Percentiles rank a stretch among this genome's conserved stretches.
phyloP scores from a whole-genome alignment of 108 stramenopile genomes.

The Discostella stelligeroides region DNA sequence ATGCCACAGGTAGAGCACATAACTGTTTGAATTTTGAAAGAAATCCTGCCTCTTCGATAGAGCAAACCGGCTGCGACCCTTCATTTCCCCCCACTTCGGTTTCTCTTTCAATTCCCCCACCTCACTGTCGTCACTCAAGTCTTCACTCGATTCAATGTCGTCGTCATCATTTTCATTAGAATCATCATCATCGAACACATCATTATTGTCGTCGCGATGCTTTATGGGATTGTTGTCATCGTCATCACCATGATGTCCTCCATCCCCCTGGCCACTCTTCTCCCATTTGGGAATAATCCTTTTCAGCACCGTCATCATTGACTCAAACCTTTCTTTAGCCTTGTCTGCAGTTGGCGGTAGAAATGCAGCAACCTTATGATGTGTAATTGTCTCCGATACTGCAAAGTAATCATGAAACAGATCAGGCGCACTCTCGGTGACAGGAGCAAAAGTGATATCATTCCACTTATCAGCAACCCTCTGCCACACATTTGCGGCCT shows the following conservation, averaged over 20 bases:
- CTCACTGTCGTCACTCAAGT: too few relatives aligned
- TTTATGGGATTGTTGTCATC: neutral
- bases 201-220: neutral
- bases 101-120: neutral
- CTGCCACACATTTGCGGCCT: neutral
- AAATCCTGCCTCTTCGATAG: too few relatives aligned
- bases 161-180: slow-evolving; percentile 1
- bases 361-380: slow-evolving; percentile 5
- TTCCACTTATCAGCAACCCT: slow-evolving; percentile 19
- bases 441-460: slow-evolving; percentile 8
- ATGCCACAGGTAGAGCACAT: too few relatives aligned
- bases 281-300: slow-evolving; percentile 9
- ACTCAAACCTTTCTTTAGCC: neutral
- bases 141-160: too few relatives aligned
- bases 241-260: slow-evolving; percentile 1
- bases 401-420: neutral
- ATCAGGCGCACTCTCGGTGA: neutral
- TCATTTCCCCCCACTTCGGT: too few relatives aligned
- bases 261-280: slow-evolving; percentile 16
- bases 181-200: neutral
- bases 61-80: too few relatives aligned
- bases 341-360: slow-evolving; percentile 5
- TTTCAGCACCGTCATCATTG: neutral
- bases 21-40: too few relatives aligned
- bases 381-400: neutral